Conservation (phyloP, 306 rosid genomes). For the Sicyos baderoa region DNA sequence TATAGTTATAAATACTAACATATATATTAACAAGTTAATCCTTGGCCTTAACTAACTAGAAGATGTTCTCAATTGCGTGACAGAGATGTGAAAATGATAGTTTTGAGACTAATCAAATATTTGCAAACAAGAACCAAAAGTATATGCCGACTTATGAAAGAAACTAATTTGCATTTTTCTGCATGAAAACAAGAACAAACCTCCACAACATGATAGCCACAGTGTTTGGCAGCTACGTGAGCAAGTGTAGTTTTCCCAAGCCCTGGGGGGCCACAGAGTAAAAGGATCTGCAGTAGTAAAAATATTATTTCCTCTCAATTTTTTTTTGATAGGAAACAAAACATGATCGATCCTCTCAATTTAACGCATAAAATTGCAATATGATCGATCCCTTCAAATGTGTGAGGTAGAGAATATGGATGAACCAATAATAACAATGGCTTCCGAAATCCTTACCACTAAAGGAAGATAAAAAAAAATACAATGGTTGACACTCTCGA, state of each 20-base stretch:
- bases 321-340: too few relatives aligned
- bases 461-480: slow-evolving; percentile 6
- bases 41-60: not conserved
- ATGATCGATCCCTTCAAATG: not conserved
- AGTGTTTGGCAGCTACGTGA: slow-evolving; percentile 87
- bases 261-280: slow-evolving; percentile 90
- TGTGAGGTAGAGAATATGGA: not conserved
- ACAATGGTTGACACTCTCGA: not conserved
- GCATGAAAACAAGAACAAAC: slow-evolving; percentile 32
- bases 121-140: not conserved
- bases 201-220: slow-evolving; percentile 92
- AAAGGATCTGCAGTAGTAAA: slow-evolving; percentile 54
- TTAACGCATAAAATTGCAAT: not conserved
- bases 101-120: not conserved
- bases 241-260: slow-evolving; percentile 97
- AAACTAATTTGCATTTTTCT: slow-evolving; percentile 7
- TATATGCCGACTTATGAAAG: not conserved
- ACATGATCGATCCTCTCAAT: too few relatives aligned
- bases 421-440: not conserved
- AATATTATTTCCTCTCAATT: slow-evolving; percentile 10
- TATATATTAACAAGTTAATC: not conserved
- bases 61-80: not conserved
- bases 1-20: not conserved
- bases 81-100: not conserved
- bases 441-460: not conserved